phyloP scores from a whole-genome alignment of 2,329 filamentous ascomycete species.

The Botrytis galanthina region DNA sequence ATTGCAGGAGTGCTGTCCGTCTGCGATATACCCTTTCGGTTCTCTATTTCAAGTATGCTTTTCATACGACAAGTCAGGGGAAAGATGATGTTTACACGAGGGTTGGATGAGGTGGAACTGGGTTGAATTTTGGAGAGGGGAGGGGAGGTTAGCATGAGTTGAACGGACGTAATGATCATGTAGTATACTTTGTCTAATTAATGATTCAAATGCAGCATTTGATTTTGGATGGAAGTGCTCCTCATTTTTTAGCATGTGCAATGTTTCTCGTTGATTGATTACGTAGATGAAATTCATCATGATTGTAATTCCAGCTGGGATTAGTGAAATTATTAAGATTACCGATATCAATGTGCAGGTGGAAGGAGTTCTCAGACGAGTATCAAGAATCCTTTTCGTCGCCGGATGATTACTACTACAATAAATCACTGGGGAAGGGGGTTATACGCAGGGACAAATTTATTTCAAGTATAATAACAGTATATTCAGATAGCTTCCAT shows the following conservation, averaged over 20 bases:
- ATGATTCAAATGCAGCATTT: background rate
- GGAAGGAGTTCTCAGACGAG: background rate
- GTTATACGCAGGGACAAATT: background rate
- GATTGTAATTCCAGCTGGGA: background rate
- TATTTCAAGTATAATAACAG: background rate
- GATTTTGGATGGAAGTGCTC: background rate
- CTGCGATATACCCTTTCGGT: slow-evolving; percentile 17
- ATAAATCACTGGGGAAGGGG: background rate
- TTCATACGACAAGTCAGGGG: background rate
- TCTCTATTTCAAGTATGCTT: slow-evolving; percentile 3
- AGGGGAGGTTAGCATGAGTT: slow-evolving; percentile 23
- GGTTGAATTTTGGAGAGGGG: background rate
- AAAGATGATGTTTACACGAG: slow-evolving; percentile 4
- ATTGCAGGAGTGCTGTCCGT: slow-evolving; percentile 13
- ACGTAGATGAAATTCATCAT: background rate
- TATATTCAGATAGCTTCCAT: background rate
- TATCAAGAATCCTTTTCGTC: background rate
- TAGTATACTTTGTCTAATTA: slow-evolving; percentile 12
- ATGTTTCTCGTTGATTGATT: background rate
- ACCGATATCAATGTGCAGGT: no score
- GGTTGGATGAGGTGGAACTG: background rate
- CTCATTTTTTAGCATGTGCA: background rate
- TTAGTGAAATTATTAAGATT: no score
- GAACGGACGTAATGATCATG: slow-evolving; percentile 4
- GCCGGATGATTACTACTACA: background rate